Percentiles rank a stretch among this genome's conserved stretches.
Evolutionary conservation across 139 green algal species (phyloP).

Genomic region (Micromonas commoda): DNA sequence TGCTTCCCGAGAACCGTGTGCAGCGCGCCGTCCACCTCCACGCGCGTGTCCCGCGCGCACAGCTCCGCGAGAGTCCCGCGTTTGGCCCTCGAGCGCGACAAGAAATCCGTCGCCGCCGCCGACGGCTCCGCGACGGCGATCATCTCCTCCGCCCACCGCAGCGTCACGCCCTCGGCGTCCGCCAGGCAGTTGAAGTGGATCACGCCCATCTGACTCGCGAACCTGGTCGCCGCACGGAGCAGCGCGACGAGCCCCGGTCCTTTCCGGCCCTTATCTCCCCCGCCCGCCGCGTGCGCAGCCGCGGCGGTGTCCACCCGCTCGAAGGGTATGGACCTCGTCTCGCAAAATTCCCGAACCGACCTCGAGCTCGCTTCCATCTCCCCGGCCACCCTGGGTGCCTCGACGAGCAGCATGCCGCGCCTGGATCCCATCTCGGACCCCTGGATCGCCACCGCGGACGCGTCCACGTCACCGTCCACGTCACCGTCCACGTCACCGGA

Average conservation of each 20-base stretch:
- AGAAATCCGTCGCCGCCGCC: neutral
- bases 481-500: neutral
- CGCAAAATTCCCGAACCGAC: neutral
- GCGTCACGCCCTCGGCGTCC: neutral
- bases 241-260: neutral
- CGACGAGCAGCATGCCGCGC: neutral
- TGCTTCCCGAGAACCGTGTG: conserved; percentile 25
- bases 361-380: neutral
- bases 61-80: neutral
- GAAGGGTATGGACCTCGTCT: neutral
- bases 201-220: neutral
- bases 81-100: neutral
- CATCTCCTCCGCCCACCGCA: conserved; percentile 10
- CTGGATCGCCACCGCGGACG: neutral
- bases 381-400: neutral
- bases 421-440: neutral
- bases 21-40: conserved; percentile 12
- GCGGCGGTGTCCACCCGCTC: neutral
- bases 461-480: neutral
- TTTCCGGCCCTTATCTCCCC: no score
- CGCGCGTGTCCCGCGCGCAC: neutral
- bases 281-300: neutral
- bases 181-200: conserved; percentile 21
- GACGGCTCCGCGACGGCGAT: conserved; percentile 12
- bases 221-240: neutral